These are phyloP conservation scores for Calonectria naviculata DNA, from an alignment of 2,329 filamentous ascomycete species.

Conservation along the genomic window DNA sequence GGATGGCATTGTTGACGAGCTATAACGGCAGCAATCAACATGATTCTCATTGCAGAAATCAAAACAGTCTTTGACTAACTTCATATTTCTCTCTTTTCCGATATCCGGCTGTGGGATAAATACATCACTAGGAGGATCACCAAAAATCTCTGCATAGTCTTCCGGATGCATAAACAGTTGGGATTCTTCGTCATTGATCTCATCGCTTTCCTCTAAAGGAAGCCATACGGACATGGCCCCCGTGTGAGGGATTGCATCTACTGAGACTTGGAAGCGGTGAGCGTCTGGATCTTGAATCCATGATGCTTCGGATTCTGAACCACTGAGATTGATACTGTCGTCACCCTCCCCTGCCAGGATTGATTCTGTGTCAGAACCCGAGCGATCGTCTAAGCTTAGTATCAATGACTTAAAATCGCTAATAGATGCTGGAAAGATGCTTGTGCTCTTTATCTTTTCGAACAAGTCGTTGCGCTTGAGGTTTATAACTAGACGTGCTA, in stretches of 20 bases:
- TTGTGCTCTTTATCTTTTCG: not conserved
- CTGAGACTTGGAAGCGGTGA: not conserved
- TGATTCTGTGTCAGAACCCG: not conserved
- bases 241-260: not conserved
- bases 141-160: not conserved
- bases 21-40: not conserved
- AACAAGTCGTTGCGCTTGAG: not conserved
- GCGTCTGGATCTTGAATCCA: not conserved
- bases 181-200: not conserved
- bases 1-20: not conserved
- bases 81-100: not conserved
- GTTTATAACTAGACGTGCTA: not conserved
- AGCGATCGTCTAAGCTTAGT: not conserved
- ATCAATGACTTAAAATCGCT: not conserved
- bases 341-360: not conserved
- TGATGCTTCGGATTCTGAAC: not conserved
- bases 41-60: not conserved
- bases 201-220: not conserved
- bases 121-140: not conserved
- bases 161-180: not conserved
- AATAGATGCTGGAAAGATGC: not conserved
- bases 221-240: not conserved
- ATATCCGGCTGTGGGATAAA: not conserved
- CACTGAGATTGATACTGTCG: not conserved
- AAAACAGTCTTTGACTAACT: not conserved